These are phyloP conservation scores for Debaryomyces tyrocola DNA, from an alignment of 805 yeast genomes.

Conservation along the genomic window DNA sequence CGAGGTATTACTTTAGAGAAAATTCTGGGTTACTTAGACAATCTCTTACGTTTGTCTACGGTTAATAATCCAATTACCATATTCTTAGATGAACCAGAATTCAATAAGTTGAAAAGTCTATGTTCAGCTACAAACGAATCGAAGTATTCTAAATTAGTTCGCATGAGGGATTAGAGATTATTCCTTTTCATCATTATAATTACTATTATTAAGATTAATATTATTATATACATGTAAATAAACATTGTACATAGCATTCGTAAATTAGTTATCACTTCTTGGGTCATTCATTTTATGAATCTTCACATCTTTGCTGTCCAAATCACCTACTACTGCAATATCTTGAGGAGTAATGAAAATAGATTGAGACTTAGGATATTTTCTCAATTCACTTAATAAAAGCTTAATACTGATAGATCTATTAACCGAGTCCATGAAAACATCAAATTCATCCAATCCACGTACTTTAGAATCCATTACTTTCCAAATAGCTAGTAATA, in stretches of 20 bases:
- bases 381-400: slow-evolving; percentile 65
- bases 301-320: slow-evolving; percentile 51
- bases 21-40: neutral
- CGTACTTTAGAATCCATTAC: slow-evolving; percentile 85
- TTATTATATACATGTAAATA: neutral
- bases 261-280: slow-evolving; percentile 14
- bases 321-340: slow-evolving; percentile 67
- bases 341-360: slow-evolving; percentile 94
- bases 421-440: slow-evolving; percentile 93
- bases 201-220: neutral
- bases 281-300: slow-evolving; percentile 60
- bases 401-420: slow-evolving; percentile 75
- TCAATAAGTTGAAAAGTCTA: neutral
- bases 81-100: slow-evolving; percentile 3
- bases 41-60: neutral
- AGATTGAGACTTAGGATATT: slow-evolving; percentile 72
- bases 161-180: neutral
- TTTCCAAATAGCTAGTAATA: slow-evolving; percentile 87
- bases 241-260: slow-evolving; percentile 2
- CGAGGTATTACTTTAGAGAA: neutral
- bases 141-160: slow-evolving; percentile 3
- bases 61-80: neutral
- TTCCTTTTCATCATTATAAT: neutral
- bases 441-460: slow-evolving; percentile 96
- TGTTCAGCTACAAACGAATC: neutral